Evolutionary conservation across 2,329 filamentous ascomycete species (phyloP).

Genomic region (Metarhizium rileyi): DNA sequence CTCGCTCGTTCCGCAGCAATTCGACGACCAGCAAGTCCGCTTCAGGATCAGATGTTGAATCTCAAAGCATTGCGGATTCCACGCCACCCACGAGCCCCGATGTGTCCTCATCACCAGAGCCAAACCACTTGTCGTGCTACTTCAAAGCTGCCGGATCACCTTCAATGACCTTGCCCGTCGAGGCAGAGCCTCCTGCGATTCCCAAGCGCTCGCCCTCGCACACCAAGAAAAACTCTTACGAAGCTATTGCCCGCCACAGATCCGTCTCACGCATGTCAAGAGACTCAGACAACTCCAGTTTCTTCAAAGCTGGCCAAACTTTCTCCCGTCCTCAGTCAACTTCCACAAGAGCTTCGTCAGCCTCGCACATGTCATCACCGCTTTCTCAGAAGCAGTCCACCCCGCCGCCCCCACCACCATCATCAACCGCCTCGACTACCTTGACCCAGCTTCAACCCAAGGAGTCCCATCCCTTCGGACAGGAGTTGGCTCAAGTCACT

Average conservation of each 20-base stretch:
- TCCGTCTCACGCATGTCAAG: slow-evolving; percentile 52
- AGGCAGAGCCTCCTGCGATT: slow-evolving; percentile 42
- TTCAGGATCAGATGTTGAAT: slow-evolving; percentile 67
- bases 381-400: slow-evolving; percentile 20
- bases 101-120: slow-evolving; percentile 47
- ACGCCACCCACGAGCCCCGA: slow-evolving; percentile 63
- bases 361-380: slow-evolving; percentile 28
- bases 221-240: slow-evolving; percentile 73
- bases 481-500: slow-evolving; percentile 83
- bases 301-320: slow-evolving; percentile 45
- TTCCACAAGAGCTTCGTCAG: slow-evolving; percentile 41
- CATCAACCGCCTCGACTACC: slow-evolving; percentile 19
- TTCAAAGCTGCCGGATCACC: slow-evolving; percentile 45
- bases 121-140: slow-evolving; percentile 60
- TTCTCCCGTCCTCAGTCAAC: slow-evolving; percentile 49
- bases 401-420: slow-evolving; percentile 20
- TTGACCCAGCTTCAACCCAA: slow-evolving; percentile 24
- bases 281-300: slow-evolving; percentile 41
- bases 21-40: slow-evolving; percentile 47
- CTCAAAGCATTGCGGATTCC: slow-evolving; percentile 40
- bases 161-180: slow-evolving; percentile 16
- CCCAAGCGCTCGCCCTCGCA: slow-evolving; percentile 76
- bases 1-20: slow-evolving; percentile 39
- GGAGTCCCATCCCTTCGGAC: slow-evolving; percentile 66
- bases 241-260: slow-evolving; percentile 57